A percentile compares a stretch with the other conserved stretches of the same genome.
These are phyloP conservation scores for Saitozyma podzolica DNA, from an alignment of 768 basidiomycete species.

Conservation along the genomic window DNA sequence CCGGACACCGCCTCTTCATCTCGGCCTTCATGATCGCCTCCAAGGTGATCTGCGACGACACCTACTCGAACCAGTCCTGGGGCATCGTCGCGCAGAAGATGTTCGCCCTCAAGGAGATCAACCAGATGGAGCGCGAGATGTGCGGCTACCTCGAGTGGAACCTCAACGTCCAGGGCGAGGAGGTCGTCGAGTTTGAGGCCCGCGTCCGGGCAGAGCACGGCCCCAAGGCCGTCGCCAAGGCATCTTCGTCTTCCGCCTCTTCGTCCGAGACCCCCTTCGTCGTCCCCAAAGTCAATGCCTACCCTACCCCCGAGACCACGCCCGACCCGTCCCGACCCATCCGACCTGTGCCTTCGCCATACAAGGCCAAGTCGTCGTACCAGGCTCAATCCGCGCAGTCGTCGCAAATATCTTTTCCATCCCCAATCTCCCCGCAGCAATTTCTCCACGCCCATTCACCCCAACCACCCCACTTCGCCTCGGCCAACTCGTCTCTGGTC, in stretches of 20 bases:
- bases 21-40: constrained; percentile 90
- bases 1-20: constrained; percentile 84
- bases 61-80: constrained; percentile 92
- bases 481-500: constrained; percentile 38
- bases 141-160: constrained; percentile 87
- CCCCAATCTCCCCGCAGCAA: constrained; percentile 41
- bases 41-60: constrained; percentile 91
- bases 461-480: constrained; percentile 32
- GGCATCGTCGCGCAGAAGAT: constrained; percentile 83
- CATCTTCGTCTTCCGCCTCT: constrained; percentile 18
- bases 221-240: constrained; percentile 31
- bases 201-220: constrained; percentile 52
- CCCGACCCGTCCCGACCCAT: constrained; percentile 41
- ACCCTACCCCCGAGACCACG: constrained; percentile 43
- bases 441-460: constrained; percentile 21
- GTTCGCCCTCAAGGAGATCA: constrained; percentile 83
- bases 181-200: constrained; percentile 52
- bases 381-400: constrained; percentile 9
- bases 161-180: constrained; percentile 52
- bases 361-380: constrained; percentile 23
- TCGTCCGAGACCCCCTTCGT: constrained; percentile 14
- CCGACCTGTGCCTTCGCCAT: constrained; percentile 43
- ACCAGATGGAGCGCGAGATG: constrained; percentile 97
- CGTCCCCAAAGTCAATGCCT: constrained; percentile 17
- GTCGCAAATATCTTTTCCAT: constrained; percentile 21